phyloP scores from a whole-genome alignment of 2,329 filamentous ascomycete genomes.

The Kalmusia sp. region DNA sequence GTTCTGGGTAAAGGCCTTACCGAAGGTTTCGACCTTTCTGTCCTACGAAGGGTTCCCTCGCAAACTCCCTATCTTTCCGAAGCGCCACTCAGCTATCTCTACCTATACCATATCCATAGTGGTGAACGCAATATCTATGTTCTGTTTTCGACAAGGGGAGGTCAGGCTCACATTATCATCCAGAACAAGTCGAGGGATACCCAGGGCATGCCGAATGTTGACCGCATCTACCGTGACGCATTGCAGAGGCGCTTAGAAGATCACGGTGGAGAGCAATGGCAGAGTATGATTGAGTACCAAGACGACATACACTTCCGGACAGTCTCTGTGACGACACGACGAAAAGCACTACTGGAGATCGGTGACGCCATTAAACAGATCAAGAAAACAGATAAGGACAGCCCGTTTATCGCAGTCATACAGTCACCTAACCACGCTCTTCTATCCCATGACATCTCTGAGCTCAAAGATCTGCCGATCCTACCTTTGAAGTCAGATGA shows the following conservation, averaged over 20 bases:
- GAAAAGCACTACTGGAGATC: constrained; percentile 88
- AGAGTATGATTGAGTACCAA: constrained; percentile 85
- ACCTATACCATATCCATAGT: constrained; percentile 89
- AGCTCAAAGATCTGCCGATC: constrained; percentile 83
- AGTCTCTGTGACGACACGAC: constrained; percentile 84
- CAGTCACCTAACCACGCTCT: constrained; percentile 86
- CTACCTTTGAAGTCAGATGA: constrained; percentile 82
- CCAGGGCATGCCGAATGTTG: constrained; percentile 87
- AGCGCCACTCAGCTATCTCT: constrained; percentile 81
- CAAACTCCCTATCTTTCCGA: constrained; percentile 79
- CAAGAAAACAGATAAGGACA: constrained; percentile 76
- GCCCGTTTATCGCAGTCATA: constrained; percentile 83
- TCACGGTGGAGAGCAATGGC: constrained; percentile 73
- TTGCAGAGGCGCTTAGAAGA: constrained; percentile 71
- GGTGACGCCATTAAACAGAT: constrained; percentile 89
- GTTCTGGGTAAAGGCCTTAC: constrained; percentile 93
- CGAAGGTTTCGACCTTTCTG: constrained; percentile 86
- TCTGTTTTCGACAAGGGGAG: constrained; percentile 82
- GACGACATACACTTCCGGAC: constrained; percentile 85
- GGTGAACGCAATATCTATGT: constrained; percentile 94
- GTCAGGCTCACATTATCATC: constrained; percentile 86
- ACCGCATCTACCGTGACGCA: constrained; percentile 84
- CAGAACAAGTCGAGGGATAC: constrained; percentile 81
- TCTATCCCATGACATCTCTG: constrained; percentile 83
- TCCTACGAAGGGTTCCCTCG: constrained; percentile 71